These are phyloP conservation scores for Poteriospumella lacustris DNA, from an alignment of 108 stramenopile species.

Conservation along the genomic window DNA sequence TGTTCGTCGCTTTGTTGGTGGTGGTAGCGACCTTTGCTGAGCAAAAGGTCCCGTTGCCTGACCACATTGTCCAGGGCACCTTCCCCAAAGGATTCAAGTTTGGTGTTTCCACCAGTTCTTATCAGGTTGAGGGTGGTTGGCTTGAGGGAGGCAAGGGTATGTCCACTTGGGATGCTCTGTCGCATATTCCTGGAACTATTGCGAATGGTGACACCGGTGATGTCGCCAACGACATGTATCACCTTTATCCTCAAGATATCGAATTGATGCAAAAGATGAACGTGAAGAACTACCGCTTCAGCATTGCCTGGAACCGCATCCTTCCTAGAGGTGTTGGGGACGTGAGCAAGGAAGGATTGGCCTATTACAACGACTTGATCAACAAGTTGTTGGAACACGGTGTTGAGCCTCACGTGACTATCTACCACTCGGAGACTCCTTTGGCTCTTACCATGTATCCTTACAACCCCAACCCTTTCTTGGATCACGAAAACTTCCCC, in stretches of 20 bases:
- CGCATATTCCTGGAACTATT: neutral
- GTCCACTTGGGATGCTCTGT: neutral
- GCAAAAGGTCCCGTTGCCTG: neutral
- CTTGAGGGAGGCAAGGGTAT: neutral
- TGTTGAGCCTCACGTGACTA: neutral
- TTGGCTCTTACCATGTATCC: neutral
- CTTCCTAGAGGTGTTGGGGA: neutral
- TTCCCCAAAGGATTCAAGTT: neutral
- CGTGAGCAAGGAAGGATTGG: neutral
- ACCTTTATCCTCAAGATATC: neutral
- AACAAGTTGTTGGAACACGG: neutral
- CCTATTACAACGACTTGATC: slow-evolving; percentile 20
- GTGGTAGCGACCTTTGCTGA: too few species aligned
- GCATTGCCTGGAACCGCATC: slow-evolving; percentile 8
- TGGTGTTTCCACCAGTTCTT: neutral
- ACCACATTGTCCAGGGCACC: neutral
- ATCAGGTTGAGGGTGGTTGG: neutral
- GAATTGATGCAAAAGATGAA: neutral
- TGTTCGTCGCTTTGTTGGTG: too few species aligned
- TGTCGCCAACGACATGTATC: neutral
- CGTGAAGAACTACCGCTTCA: neutral
- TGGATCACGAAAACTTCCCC: slow-evolving; percentile 53
- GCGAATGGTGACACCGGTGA: slow-evolving; percentile 16
- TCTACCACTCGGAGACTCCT: slow-evolving; percentile 13
- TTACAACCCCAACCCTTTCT: neutral